Percentiles rank a stretch among this genome's conserved stretches.
phyloP scores from a whole-genome alignment of 306 rosid species.

The Benincasa hispida region DNA sequence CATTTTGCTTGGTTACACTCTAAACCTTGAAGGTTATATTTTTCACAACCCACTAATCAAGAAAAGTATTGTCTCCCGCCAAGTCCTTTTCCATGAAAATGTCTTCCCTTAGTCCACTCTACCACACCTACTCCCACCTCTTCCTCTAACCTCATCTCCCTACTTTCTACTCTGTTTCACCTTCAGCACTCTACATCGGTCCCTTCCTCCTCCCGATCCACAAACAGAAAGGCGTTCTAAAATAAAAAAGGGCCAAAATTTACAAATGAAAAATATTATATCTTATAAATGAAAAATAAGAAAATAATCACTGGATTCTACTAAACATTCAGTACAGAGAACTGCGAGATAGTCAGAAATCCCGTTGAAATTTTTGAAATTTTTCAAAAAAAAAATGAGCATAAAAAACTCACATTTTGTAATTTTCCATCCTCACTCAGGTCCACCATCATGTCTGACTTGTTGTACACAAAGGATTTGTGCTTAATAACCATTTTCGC shows the following conservation, averaged over 20 bases:
- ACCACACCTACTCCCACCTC: no score
- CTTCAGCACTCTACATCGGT: no score
- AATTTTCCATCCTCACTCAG: conserved; percentile 61
- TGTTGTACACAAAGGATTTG: conserved; percentile 43
- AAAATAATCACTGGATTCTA: background rate
- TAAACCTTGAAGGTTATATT: no score
- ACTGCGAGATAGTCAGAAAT: background rate
- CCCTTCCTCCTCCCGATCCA: background rate
- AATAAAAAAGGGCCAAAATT: background rate
- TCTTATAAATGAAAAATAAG: background rate
- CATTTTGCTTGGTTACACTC: no score
- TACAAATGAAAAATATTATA: background rate
- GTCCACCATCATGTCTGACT: conserved; percentile 55
- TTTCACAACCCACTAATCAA: no score
- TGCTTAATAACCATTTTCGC: conserved; percentile 71
- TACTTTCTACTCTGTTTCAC: no score
- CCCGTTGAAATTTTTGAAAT: background rate
- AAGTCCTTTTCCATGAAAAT: no score
- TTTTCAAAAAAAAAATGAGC: background rate
- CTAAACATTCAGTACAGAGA: background rate
- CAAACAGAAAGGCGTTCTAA: background rate
- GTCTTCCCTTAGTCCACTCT: no score
- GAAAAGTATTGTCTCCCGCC: no score
- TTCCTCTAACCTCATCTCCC: background rate
- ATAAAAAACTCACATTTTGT: conserved; percentile 47